Conservation (phyloP, 345 rosid genomes). For the Eucalyptus cloeziana region DNA sequence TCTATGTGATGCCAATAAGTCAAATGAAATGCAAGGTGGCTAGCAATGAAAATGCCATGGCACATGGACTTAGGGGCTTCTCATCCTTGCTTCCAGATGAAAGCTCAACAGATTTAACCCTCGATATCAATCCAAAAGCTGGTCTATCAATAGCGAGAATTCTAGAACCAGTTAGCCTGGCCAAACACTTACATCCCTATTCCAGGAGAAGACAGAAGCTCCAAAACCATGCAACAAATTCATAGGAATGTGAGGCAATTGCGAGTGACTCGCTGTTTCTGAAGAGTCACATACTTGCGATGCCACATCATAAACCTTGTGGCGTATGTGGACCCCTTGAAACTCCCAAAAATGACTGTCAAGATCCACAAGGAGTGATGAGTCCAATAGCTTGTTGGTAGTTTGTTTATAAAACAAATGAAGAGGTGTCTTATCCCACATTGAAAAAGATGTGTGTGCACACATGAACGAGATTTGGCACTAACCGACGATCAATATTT, state of each 20-base stretch:
- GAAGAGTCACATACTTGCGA: constrained; percentile 7
- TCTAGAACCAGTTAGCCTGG: constrained; percentile 41
- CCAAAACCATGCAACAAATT: constrained; percentile 84
- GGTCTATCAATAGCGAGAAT: constrained; percentile 86
- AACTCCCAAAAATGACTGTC: constrained; percentile 90
- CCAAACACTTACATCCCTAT: constrained; percentile 57
- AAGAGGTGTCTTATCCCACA: no score
- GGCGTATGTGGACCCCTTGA: constrained; percentile 59
- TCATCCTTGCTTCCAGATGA: constrained; percentile 4
- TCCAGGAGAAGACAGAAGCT: constrained; percentile 88
- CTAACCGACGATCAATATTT: no score
- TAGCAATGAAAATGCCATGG: constrained; percentile 69
- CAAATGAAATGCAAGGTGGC: constrained; percentile 61
- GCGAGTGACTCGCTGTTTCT: neutral
- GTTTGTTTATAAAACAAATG: no score
- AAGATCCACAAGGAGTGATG: constrained; percentile 55
- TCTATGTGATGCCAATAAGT: constrained; percentile 54
- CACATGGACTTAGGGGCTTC: constrained; percentile 55
- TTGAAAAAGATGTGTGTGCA: no score
- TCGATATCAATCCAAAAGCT: constrained; percentile 75
- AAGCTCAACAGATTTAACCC: constrained; percentile 18
- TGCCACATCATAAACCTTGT: constrained; percentile 41
- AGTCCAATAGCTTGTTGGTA: constrained; percentile 16
- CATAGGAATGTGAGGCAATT: constrained; percentile 24
- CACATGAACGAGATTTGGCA: no score